These are phyloP conservation scores for Kazachstania viticola DNA, from an alignment of 805 yeast species.

Conservation along the genomic window DNA sequence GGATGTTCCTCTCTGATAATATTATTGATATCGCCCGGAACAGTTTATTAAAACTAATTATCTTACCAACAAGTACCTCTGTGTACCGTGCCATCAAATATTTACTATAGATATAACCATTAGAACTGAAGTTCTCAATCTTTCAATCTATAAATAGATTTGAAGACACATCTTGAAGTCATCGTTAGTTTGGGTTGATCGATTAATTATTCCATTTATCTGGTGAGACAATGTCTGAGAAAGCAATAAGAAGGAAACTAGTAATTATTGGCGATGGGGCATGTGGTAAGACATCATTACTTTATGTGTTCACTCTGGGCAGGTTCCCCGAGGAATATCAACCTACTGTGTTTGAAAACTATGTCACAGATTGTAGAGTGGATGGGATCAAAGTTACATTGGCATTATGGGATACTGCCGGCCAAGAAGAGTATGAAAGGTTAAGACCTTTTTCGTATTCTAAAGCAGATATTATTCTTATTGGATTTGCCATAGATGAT, in stretches of 20 bases:
- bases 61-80: too few relatives aligned
- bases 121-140: too few relatives aligned
- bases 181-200: too few relatives aligned
- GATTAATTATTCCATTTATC: too few relatives aligned
- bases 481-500: conserved; percentile 76
- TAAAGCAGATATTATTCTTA: conserved; percentile 73
- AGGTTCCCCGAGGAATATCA: conserved; percentile 88
- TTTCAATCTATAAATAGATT: too few relatives aligned
- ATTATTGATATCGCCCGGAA: too few relatives aligned
- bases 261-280: conserved; percentile 95
- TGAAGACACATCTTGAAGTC: too few relatives aligned
- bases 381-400: conserved; percentile 86
- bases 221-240: conserved; percentile 25
- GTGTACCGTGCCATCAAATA: too few relatives aligned
- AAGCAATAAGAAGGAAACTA: conserved; percentile 49
- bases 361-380: conserved; percentile 86
- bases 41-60: too few relatives aligned
- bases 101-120: too few relatives aligned
- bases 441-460: conserved; percentile 80
- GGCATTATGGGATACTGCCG: conserved; percentile 94
- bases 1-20: too few relatives aligned
- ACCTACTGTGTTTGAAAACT: conserved; percentile 91
- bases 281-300: conserved; percentile 82
- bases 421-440: conserved; percentile 91
- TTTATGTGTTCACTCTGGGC: conserved; percentile 87